These are phyloP conservation scores for Mycena belliarum DNA, from an alignment of 768 basidiomycete species.

Conservation along the genomic window DNA sequence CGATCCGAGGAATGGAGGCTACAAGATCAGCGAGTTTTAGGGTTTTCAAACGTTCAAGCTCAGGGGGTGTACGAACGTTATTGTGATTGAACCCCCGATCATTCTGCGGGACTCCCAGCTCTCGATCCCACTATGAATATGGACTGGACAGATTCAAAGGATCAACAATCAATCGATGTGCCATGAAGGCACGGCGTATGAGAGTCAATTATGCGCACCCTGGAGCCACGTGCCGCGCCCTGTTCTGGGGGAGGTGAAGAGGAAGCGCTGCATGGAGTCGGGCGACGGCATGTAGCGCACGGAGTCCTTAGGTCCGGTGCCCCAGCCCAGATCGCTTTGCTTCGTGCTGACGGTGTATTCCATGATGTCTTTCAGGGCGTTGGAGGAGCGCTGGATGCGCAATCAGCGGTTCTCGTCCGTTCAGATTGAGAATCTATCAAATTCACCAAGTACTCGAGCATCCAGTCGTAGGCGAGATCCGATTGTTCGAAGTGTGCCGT, in stretches of 20 bases:
- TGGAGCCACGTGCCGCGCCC: conserved; percentile 3
- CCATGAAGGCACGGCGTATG: too few species aligned
- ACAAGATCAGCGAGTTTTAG: too few species aligned
- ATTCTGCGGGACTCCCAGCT: background rate
- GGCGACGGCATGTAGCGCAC: background rate
- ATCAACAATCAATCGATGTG: background rate
- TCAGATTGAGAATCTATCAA: too few species aligned
- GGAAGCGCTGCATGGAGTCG: background rate
- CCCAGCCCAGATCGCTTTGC: conserved; percentile 4
- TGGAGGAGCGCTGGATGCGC: background rate
- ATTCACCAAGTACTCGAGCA: conserved; percentile 16
- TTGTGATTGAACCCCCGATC: background rate
- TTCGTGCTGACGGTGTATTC: conserved; percentile 2
- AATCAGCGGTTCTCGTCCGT: too few species aligned
- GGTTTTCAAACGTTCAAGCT: too few species aligned
- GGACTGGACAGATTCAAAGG: background rate
- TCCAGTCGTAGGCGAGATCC: conserved; percentile 16
- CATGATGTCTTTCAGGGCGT: background rate
- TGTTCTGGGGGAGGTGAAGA: background rate
- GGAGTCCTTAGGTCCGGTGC: background rate
- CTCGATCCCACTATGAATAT: background rate
- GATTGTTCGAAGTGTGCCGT: conserved; percentile 11
- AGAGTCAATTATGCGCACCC: too few species aligned
- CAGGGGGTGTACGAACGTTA: background rate
- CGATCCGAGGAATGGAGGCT: conserved; percentile 11